A percentile compares a stretch with the other conserved stretches of the same genome.
These are phyloP conservation scores for Phytophthora pseudosyringae DNA, from an alignment of 352 stramenopile species.

Conservation along the genomic window DNA sequence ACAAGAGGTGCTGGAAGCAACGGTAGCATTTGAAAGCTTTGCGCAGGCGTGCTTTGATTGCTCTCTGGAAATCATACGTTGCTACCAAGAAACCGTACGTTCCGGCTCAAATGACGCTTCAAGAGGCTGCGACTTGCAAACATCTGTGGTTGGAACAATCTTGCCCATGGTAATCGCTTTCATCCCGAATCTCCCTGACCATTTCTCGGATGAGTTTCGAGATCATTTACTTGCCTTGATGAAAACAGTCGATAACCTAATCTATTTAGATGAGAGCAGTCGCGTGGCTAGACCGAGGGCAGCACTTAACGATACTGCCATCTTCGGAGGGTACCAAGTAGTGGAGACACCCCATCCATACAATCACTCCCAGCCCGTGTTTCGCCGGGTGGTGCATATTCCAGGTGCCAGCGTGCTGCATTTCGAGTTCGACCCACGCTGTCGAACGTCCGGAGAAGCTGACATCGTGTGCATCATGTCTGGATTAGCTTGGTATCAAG, in stretches of 20 bases:
- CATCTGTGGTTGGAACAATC: constrained; percentile 52
- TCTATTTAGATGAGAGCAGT: constrained; percentile 12
- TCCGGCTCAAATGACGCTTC: constrained; percentile 3
- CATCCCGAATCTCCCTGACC: constrained; percentile 48
- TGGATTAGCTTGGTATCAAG: constrained; percentile 64
- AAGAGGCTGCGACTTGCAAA: constrained; percentile 23
- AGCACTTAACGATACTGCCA: constrained; percentile 17
- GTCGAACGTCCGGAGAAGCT: constrained; percentile 58
- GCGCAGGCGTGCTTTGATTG: constrained; percentile 45
- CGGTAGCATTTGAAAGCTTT: constrained; percentile 52
- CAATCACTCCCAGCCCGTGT: constrained; percentile 57
- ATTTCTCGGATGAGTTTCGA: constrained; percentile 38
- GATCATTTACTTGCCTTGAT: constrained; percentile 37
- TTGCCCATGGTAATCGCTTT: constrained; percentile 54
- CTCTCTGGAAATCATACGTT: constrained; percentile 37
- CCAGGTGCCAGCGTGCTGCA: constrained; percentile 60
- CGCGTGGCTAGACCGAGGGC: not conserved
- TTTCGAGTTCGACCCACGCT: constrained; percentile 75
- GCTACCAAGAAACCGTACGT: not conserved
- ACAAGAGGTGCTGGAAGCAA: constrained; percentile 28
- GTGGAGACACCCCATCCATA: constrained; percentile 79
- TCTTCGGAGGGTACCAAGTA: constrained; percentile 53
- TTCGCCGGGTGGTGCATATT: constrained; percentile 65
- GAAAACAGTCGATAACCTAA: constrained; percentile 34
- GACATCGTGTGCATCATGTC: constrained; percentile 76